Conservation (phyloP, 768 basidiomycete genomes). For the Boletus tylopilopsis region DNA sequence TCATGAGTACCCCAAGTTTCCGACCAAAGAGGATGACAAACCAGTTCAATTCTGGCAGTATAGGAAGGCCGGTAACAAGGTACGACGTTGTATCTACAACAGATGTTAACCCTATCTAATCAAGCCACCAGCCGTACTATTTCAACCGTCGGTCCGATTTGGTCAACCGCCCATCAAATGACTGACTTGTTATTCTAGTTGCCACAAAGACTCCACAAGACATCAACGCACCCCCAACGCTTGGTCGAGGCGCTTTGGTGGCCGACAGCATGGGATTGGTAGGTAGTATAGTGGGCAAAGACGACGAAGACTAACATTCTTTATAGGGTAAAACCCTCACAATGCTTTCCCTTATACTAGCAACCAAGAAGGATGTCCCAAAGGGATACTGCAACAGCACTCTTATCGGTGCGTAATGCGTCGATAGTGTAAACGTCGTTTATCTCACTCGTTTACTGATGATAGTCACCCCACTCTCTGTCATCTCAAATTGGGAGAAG, state of each 20-base stretch:
- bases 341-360: slow-evolving; percentile 76
- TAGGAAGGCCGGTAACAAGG: slow-evolving; percentile 52
- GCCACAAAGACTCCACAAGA: slow-evolving; percentile 80
- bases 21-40: slow-evolving; percentile 58
- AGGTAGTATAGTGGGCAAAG: background rate
- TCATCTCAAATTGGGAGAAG: slow-evolving; percentile 86
- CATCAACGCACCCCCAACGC: slow-evolving; percentile 43
- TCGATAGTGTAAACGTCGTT: background rate
- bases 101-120: background rate
- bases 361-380: slow-evolving; percentile 66
- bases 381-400: slow-evolving; percentile 61
- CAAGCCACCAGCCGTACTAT: slow-evolving; percentile 48
- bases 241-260: slow-evolving; percentile 83
- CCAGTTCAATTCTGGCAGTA: slow-evolving; percentile 92
- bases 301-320: slow-evolving; percentile 4
- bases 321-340: slow-evolving; percentile 85
- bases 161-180: background rate
- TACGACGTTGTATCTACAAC: slow-evolving; percentile 21
- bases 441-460: slow-evolving; percentile 1
- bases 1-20: slow-evolving; percentile 74
- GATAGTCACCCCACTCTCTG: slow-evolving; percentile 75
- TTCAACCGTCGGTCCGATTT: slow-evolving; percentile 53
- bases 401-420: slow-evolving; percentile 59
- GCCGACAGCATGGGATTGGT: slow-evolving; percentile 88
- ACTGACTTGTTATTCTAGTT: slow-evolving; percentile 39